Base-by-base conservation (phyloP, 2,329 filamentous ascomycete genomes). In the Didymella lethalis region DNA sequence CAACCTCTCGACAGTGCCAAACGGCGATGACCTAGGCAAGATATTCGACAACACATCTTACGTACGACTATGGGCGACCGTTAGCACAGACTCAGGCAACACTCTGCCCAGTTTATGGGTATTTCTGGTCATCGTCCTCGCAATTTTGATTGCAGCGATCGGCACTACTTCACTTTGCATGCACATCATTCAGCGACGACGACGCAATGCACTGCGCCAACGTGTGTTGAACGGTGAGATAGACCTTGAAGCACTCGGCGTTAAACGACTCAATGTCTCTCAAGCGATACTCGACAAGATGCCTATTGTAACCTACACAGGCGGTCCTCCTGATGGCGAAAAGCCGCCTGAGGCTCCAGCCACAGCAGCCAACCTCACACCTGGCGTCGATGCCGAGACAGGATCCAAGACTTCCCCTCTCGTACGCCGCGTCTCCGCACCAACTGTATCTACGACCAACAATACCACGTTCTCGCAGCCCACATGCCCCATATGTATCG, bases 401-500 rank as follows among this genome's bases (percentile, higher is more conserved):
- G 65, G 62, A 10, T 55, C 48, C 20, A 69, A 70, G n/a, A 25
- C 59, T 7, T 18, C 56, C 16, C 61, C 60, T 16, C 46, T 64
- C 1, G 44, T 47, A 38, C 67, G 67, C 28, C 65, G 49, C 23
- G 60, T 66, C 4, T 73, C 71, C 38, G 69, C 69, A 20, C 67
- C 69, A 11, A 56, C 62, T 18, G 57, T 59, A 20, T 52, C 65
- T 7, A 38, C 63, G 6, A 43, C 60, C 40, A 54, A 54, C 16
- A 52, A 55, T 18, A 16, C 38, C 25, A 43, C 61, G 14, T 63
- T 66, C 18, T 87, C 88, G 20, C 95, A 98, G 73, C 88, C 91
- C 0, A 88, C 85, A 2, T 98, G 95, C 73, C 87, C 91, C n/a
- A 97, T 98, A 52, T 99, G 95, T 72, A 83, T 96, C 0, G 90